A percentile compares a stretch with the other conserved stretches of the same genome.
phyloP scores from a whole-genome alignment of 1,284 basidiomycete species.

The Papiliotrema fonsecae region DNA sequence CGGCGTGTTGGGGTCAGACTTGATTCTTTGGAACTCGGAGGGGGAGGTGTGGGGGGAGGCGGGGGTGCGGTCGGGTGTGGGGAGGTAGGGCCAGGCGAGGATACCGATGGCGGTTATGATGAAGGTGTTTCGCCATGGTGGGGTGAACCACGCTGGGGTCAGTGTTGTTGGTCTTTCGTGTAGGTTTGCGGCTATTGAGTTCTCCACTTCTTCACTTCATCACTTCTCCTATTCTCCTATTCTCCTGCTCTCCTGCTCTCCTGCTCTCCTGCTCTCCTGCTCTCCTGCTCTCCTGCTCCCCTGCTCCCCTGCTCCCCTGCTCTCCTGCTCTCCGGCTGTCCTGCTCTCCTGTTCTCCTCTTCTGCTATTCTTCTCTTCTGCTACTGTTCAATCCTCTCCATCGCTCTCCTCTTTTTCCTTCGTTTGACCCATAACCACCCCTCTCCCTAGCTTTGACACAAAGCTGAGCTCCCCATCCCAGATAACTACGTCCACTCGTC shows the following conservation, averaged over 20 bases:
- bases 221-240: too few species aligned
- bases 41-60: slow-evolving; percentile 25
- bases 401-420: too few species aligned
- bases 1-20: slow-evolving; percentile 15
- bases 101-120: slow-evolving; percentile 18
- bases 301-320: too few species aligned
- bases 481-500: neutral
- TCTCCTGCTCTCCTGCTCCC: too few species aligned
- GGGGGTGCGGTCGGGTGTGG: slow-evolving; percentile 16
- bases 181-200: neutral
- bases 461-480: neutral
- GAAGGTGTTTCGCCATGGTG: slow-evolving; percentile 33
- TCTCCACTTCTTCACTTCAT: too few species aligned
- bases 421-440: too few species aligned
- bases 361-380: too few species aligned
- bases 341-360: too few species aligned
- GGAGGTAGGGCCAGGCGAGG: slow-evolving; percentile 27
- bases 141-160: slow-evolving; percentile 32
- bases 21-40: slow-evolving; percentile 10
- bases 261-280: too few species aligned
- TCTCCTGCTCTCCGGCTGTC: too few species aligned
- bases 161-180: neutral
- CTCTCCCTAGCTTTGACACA: neutral
- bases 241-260: too few species aligned
- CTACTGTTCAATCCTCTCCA: too few species aligned